These are phyloP conservation scores for Phytophthora multivora DNA, from an alignment of 352 stramenopile genomes.

Conservation along the genomic window DNA sequence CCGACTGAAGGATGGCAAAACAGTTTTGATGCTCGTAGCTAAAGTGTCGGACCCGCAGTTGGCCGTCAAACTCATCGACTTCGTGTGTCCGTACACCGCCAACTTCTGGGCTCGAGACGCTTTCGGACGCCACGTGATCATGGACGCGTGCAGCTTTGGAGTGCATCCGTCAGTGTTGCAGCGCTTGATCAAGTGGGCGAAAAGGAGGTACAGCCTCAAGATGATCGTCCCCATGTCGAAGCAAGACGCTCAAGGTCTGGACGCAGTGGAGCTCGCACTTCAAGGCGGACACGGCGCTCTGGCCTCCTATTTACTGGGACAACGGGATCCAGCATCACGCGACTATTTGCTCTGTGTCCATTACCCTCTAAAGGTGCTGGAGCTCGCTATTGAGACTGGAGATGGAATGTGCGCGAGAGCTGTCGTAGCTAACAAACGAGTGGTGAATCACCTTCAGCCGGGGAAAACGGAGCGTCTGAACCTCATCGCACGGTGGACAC, in stretches of 20 bases:
- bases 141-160: slow-evolving; percentile 12
- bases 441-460: slow-evolving; percentile 6
- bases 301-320: slow-evolving; percentile 2
- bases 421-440: slow-evolving; percentile 15
- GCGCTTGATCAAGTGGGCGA: slow-evolving; percentile 11
- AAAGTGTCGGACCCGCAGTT: slow-evolving; percentile 1
- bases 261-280: slow-evolving; percentile 9
- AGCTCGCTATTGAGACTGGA: slow-evolving; percentile 8
- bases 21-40: slow-evolving; percentile 16
- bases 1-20: slow-evolving; percentile 9
- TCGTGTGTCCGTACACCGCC: background rate
- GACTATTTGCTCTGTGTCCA: slow-evolving; percentile 9
- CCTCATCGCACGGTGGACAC: slow-evolving; percentile 12
- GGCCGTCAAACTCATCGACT: slow-evolving; percentile 20
- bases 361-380: slow-evolving; percentile 15
- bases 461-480: slow-evolving; percentile 9
- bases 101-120: slow-evolving; percentile 14
- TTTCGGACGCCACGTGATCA: slow-evolving; percentile 12
- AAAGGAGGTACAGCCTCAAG: slow-evolving; percentile 4
- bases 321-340: background rate
- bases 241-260: slow-evolving; percentile 1
- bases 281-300: slow-evolving; percentile 7
- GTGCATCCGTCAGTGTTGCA: slow-evolving; percentile 12
- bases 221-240: slow-evolving; percentile 8
- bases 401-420: slow-evolving; percentile 4